These are phyloP conservation scores for Umbilicus rupestris DNA, from an alignment of 164 flowering plant genomes.

Conservation along the genomic window DNA sequence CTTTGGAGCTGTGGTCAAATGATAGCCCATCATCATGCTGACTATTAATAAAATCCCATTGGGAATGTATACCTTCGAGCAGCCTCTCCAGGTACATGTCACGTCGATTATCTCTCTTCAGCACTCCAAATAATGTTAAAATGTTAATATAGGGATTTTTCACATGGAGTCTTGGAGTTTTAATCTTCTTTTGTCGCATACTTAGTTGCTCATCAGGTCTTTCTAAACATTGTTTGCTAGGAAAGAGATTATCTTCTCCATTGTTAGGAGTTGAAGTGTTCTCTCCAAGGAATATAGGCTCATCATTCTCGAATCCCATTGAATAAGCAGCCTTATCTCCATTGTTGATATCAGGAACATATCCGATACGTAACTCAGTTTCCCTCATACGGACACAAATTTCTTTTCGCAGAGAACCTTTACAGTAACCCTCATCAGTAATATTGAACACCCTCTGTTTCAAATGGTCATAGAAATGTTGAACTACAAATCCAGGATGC, in stretches of 20 bases:
- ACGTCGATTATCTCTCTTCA: conserved; percentile 62
- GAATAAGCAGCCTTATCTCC: not conserved
- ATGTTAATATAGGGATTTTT: conserved; percentile 23
- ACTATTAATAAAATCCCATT: conserved; percentile 27
- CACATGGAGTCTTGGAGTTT: conserved; percentile 65
- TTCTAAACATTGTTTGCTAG: not conserved
- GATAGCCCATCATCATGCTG: conserved; percentile 18
- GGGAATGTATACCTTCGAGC: conserved; percentile 47
- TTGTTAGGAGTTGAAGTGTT: not conserved
- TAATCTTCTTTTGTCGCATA: conserved; percentile 27
- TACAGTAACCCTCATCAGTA: not conserved
- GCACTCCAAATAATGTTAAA: conserved; percentile 22
- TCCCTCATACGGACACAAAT: not conserved
- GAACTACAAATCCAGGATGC: conserved; percentile 8
- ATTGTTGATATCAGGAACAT: not conserved
- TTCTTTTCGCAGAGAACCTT: not conserved
- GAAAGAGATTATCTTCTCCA: no score
- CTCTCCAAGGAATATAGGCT: not conserved
- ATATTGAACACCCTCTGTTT: not conserved
- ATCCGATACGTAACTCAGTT: not conserved
- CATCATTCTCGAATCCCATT: not conserved
- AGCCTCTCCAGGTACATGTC: conserved; percentile 79
- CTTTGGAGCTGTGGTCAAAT: not conserved
- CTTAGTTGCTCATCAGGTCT: not conserved
- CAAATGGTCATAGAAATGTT: conserved; percentile 2